Percentiles rank a stretch among this genome's conserved stretches.
These are phyloP conservation scores for Coniella lustricola DNA, from an alignment of 2,329 filamentous ascomycete species.

Conservation along the genomic window DNA sequence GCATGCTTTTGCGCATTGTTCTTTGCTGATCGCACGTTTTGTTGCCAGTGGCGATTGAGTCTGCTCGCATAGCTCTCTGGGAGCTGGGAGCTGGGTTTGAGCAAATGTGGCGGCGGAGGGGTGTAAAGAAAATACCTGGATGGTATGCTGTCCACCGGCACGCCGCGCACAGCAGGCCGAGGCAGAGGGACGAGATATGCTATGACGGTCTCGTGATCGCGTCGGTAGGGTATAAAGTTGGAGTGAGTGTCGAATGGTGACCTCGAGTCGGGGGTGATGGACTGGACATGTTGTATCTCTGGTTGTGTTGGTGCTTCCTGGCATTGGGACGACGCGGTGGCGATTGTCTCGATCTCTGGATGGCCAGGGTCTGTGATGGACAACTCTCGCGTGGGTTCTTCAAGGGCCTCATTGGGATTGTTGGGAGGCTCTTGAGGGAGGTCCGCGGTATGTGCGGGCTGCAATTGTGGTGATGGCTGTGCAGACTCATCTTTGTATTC, in stretches of 20 bases:
- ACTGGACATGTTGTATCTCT: too few species aligned
- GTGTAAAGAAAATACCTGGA: conserved; percentile 9
- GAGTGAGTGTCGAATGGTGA: background rate
- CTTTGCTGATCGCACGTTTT: conserved; percentile 1
- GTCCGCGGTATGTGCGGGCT: too few species aligned
- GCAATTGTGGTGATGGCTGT: too few species aligned
- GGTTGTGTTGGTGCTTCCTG: too few species aligned
- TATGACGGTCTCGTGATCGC: conserved; percentile 4
- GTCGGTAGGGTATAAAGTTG: conserved; percentile 10
- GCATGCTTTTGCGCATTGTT: background rate
- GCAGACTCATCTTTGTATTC: too few species aligned
- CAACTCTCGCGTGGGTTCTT: too few species aligned
- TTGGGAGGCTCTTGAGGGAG: too few species aligned
- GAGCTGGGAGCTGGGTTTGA: background rate
- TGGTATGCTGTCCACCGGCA: background rate
- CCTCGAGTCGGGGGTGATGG: background rate
- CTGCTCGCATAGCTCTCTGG: background rate
- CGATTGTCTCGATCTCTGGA: too few species aligned
- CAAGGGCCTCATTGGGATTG: too few species aligned
- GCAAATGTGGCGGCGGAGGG: conserved; percentile 5
- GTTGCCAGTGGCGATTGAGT: conserved; percentile 6
- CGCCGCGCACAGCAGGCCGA: conserved; percentile 2
- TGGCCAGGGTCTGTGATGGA: too few species aligned
- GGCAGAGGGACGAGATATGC: conserved; percentile 9
- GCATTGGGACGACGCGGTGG: too few species aligned